These are phyloP conservation scores for Paraphoma sp. DNA, from an alignment of 2,329 filamentous ascomycete species.

Conservation along the genomic window DNA sequence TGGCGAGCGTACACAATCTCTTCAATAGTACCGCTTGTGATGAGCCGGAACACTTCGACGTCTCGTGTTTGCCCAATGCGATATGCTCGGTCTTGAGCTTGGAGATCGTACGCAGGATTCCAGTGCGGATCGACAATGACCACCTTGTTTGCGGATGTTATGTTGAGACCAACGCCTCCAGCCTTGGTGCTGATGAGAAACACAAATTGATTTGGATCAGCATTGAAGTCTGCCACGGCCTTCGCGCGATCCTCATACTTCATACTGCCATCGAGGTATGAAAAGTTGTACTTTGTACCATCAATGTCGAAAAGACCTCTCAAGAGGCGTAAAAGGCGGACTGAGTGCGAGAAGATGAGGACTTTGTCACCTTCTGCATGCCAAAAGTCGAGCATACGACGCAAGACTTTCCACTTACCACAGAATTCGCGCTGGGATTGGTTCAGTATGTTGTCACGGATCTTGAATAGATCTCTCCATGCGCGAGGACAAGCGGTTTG, in stretches of 20 bases:
- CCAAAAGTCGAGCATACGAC: slow-evolving; percentile 88
- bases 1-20: slow-evolving; percentile 97
- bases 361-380: slow-evolving; percentile 90
- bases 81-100: slow-evolving; percentile 95
- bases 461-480: slow-evolving; percentile 76
- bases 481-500: slow-evolving; percentile 74
- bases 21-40: slow-evolving; percentile 91
- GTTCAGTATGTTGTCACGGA: slow-evolving; percentile 78
- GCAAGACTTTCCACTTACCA: slow-evolving; percentile 94
- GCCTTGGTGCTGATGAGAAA: slow-evolving; percentile 95
- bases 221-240: slow-evolving; percentile 89
- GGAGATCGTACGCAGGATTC: slow-evolving; percentile 94
- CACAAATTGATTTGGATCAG: slow-evolving; percentile 84
- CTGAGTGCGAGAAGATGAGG: slow-evolving; percentile 91
- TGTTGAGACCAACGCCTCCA: slow-evolving; percentile 92
- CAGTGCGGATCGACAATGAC: slow-evolving; percentile 97
- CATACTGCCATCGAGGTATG: slow-evolving; percentile 87
- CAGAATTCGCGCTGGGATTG: slow-evolving; percentile 90
- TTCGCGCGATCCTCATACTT: slow-evolving; percentile 81
- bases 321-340: slow-evolving; percentile 82
- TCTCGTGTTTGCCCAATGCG: slow-evolving; percentile 91
- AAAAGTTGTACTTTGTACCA: slow-evolving; percentile 77
- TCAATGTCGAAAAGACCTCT: slow-evolving; percentile 86
- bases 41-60: slow-evolving; percentile 92
- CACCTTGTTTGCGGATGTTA: slow-evolving; percentile 97